These are phyloP conservation scores for Kodamaea kaohsiungensis DNA, from an alignment of 805 yeast species.

Conservation along the genomic window DNA sequence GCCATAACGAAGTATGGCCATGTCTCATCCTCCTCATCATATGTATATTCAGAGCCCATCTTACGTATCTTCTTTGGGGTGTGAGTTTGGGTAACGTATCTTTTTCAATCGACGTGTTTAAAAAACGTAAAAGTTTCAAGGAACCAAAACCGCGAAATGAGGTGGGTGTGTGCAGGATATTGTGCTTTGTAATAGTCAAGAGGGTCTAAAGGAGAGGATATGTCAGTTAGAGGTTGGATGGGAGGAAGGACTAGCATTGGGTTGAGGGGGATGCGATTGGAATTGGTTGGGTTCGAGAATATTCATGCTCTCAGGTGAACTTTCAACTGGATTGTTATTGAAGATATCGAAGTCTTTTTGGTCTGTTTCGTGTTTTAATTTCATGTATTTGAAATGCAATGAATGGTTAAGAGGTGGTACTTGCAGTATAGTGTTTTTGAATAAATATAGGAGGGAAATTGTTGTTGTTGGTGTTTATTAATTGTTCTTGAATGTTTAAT, in stretches of 20 bases:
- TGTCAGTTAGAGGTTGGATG: not conserved
- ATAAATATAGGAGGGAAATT: no score
- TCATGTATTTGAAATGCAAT: no score
- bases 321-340: no score
- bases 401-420: no score
- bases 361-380: no score
- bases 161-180: slow-evolving; percentile 1
- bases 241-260: not conserved
- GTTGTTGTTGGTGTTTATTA: no score
- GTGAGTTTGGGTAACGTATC: slow-evolving; percentile 3
- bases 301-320: no score
- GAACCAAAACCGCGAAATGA: not conserved
- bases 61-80: not conserved
- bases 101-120: slow-evolving; percentile 14
- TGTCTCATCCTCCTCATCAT: slow-evolving; percentile 86
- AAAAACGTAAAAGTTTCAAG: not conserved
- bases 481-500: no score
- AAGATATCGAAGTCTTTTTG: no score
- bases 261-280: no score
- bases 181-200: not conserved
- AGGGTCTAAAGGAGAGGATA: not conserved
- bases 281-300: no score
- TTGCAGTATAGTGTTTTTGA: no score
- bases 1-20: slow-evolving; percentile 93
- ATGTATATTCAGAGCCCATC: slow-evolving; percentile 60